Conservation (phyloP, 192 early-diverging fungal genomes). For the Pilaira anomala region DNA sequence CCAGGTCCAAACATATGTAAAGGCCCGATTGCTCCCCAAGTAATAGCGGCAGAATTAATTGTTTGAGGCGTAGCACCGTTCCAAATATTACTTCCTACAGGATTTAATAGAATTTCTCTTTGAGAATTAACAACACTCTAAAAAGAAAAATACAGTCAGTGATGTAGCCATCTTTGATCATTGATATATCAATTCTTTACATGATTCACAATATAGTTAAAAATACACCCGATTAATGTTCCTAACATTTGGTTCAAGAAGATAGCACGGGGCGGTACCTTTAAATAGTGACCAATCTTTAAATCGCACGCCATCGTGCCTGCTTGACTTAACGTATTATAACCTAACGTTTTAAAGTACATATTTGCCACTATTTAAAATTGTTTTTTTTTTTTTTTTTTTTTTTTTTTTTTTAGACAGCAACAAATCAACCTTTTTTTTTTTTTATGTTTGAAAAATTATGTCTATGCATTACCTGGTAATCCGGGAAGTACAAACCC, state of each 20-base stretch:
- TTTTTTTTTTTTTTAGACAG: too few relatives aligned
- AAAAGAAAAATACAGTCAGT: neutral
- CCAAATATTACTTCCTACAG: conserved; percentile 21
- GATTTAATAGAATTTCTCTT: conserved; percentile 18
- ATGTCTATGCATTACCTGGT: too few relatives aligned
- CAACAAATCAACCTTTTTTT: too few relatives aligned
- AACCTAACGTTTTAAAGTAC: conserved; percentile 52
- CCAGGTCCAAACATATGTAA: conserved; percentile 32
- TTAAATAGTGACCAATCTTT: conserved; percentile 66
- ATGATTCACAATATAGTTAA: conserved; percentile 37
- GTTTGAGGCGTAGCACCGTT: conserved; percentile 19
- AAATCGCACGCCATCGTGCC: conserved; percentile 44
- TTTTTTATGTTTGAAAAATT: too few relatives aligned
- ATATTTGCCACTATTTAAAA: conserved; percentile 36
- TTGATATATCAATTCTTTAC: too few relatives aligned
- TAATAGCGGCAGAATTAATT: conserved; percentile 25
- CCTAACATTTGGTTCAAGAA: conserved; percentile 59
- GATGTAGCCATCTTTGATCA: too few relatives aligned
- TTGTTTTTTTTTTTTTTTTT: too few relatives aligned
- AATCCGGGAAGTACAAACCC: conserved; percentile 43
- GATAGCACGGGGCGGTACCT: conserved; percentile 64
- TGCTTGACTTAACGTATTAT: conserved; percentile 42
- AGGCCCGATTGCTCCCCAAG: conserved; percentile 25
- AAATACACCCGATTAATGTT: conserved; percentile 43
- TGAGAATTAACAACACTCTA: conserved; percentile 20